phyloP scores from a whole-genome alignment of 2,329 filamentous ascomycete species.

The Chrysosporium keratinophilum region DNA sequence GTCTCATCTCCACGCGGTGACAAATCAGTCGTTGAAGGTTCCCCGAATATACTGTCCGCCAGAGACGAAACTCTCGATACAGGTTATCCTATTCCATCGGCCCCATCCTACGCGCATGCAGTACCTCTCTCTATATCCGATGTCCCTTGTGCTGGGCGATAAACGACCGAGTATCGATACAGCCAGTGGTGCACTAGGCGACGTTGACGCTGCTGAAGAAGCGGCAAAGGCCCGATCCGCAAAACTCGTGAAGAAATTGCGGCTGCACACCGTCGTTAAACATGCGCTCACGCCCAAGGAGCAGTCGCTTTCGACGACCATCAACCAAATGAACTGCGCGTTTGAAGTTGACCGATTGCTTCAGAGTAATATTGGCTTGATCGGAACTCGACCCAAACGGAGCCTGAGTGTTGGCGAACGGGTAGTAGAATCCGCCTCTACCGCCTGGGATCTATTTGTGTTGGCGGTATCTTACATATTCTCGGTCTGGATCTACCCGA shows the following conservation, averaged over 20 bases:
- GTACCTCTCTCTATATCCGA: slow-evolving; percentile 84
- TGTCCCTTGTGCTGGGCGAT: slow-evolving; percentile 73
- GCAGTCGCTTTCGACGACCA: slow-evolving; percentile 63
- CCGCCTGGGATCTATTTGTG: slow-evolving; percentile 65
- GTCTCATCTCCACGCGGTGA: slow-evolving; percentile 56
- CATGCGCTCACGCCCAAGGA: slow-evolving; percentile 73
- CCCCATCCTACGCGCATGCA: slow-evolving; percentile 85
- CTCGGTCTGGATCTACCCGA: slow-evolving; percentile 65
- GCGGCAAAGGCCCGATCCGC: slow-evolving; percentile 53
- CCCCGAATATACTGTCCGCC: slow-evolving; percentile 61
- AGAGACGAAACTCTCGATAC: slow-evolving; percentile 60
- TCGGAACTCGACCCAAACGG: slow-evolving; percentile 70
- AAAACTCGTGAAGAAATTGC: slow-evolving; percentile 72
- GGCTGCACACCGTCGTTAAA: slow-evolving; percentile 72
- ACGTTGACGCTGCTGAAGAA: slow-evolving; percentile 63
- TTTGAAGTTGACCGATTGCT: slow-evolving; percentile 77
- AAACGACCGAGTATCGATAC: slow-evolving; percentile 42
- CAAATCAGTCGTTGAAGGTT: slow-evolving; percentile 41
- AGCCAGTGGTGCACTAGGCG: slow-evolving; percentile 35
- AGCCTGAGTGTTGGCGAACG: slow-evolving; percentile 86
- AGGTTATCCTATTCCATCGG: slow-evolving; percentile 80
- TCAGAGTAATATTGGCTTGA: slow-evolving; percentile 78
- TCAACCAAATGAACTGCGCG: slow-evolving; percentile 93
- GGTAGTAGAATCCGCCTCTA: slow-evolving; percentile 85
- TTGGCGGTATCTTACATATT: slow-evolving; percentile 60